Percentiles rank a stretch among this genome's conserved stretches.
phyloP scores from a whole-genome alignment of 1,139 yeast genomes.

The Eremothecium cymbalariae region DNA sequence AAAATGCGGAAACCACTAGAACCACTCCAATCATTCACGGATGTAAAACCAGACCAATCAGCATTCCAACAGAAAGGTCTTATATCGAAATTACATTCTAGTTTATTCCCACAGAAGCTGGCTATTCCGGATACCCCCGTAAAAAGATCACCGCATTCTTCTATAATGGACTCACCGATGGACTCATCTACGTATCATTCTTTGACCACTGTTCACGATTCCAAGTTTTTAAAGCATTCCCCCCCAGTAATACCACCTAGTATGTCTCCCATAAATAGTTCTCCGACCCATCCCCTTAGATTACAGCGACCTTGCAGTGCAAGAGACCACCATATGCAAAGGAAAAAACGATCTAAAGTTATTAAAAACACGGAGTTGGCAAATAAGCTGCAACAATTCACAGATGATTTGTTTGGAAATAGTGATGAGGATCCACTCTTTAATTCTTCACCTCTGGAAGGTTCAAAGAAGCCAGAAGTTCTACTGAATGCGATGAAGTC shows the following conservation, averaged over 20 bases:
- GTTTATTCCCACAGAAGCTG: conserved; percentile 19
- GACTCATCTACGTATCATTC: conserved; percentile 1
- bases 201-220: conserved; percentile 2
- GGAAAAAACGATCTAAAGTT: conserved; percentile 27
- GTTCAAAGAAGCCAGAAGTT: conserved; percentile 6
- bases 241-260: conserved; percentile 6
- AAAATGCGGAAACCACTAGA: conserved; percentile 12
- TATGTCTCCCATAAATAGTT: conserved; percentile 11
- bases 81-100: conserved; percentile 23
- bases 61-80: conserved; percentile 27
- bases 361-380: conserved; percentile 28
- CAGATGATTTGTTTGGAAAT: conserved; percentile 31
- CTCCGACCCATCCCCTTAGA: conserved; percentile 12
- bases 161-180: conserved; percentile 12
- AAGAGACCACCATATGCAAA: conserved; percentile 1
- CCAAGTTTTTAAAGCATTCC: conserved; percentile 7
- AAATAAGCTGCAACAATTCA: conserved; percentile 30
- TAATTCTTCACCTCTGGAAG: conserved; percentile 7
- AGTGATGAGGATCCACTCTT: conserved; percentile 17
- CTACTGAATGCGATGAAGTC: conserved; percentile 2
- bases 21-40: conserved; percentile 11
- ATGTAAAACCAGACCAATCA: conserved; percentile 24
- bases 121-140: conserved; percentile 31
- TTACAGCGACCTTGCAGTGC: conserved; percentile 3
- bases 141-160: conserved; percentile 25